A percentile compares a stretch with the other conserved stretches of the same genome.
Evolutionary conservation across 2,329 filamentous ascomycete genomes (phyloP).

Genomic region (Exophiala dermatitidis): DNA sequence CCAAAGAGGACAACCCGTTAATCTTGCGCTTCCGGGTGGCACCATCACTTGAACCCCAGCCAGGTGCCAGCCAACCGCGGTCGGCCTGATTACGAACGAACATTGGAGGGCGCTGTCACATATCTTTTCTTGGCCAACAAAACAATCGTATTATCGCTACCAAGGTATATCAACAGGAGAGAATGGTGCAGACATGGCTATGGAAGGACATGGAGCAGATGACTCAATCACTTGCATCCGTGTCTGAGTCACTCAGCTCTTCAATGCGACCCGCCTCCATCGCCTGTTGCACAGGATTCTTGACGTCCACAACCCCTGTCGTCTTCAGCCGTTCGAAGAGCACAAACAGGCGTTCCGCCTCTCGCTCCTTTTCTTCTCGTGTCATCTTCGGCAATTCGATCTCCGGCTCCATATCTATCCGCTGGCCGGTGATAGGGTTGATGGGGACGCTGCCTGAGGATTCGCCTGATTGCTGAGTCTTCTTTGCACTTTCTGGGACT

Average conservation of each 20-base stretch:
- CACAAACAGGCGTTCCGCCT: constrained; percentile 83
- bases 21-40: constrained; percentile 18
- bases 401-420: constrained; percentile 49
- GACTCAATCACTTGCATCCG: constrained; percentile 1
- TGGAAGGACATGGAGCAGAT: no score
- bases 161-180: background rate
- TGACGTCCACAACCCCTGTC: constrained; percentile 67
- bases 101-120: no score
- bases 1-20: background rate
- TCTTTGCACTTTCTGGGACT: constrained; percentile 60
- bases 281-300: constrained; percentile 70
- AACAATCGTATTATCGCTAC: background rate
- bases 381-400: constrained; percentile 66
- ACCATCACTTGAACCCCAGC: constrained; percentile 6
- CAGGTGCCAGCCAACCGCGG: background rate
- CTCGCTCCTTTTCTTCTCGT: constrained; percentile 80
- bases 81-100: background rate
- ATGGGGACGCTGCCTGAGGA: constrained; percentile 38
- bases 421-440: constrained; percentile 85
- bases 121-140: no score
- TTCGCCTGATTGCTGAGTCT: constrained; percentile 34
- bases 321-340: constrained; percentile 78
- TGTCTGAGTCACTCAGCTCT: constrained; percentile 24
- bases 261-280: constrained; percentile 63
- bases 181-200: no score